Evolutionary conservation across 768 basidiomycete species (phyloP), one percentile per base, ranked within the genome.

Genomic region (Hebeloma cylindrosporum): DNA sequence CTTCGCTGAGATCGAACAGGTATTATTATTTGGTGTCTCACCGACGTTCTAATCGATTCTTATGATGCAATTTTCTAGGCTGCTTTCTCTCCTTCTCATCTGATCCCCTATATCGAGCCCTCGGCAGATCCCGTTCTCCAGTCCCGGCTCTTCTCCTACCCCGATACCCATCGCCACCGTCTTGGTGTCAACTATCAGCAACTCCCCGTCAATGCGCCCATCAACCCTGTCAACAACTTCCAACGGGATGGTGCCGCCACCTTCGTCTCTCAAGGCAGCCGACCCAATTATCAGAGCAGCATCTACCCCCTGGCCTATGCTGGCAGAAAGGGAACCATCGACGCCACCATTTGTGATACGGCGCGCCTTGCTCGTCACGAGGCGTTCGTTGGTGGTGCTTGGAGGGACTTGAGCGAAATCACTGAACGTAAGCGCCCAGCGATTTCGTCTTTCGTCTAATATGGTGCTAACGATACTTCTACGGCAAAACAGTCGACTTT

Each of bases 1-100:
- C 78, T 96, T 96, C 47, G 84, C 92, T 39, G 94, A 97, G 71
- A 84, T 93, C 34, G 94, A 98, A 66, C 93, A 97, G 72, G 86
- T 88, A 26, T 53, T 74, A 49, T 23, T 30, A 60, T 54, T 51
- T 26, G 28, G 38, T 28, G 18, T 18, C 13, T 11, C 16, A n/a
- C 10, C 10, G 4, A 22, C 17, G 14, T 38, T 20, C 17, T n/a
- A 52, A 51, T 65, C 61, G 28, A 52, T 37, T 20, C 31, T 34
- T n/a, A 7, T 40, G 17, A 45, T 35, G 7, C n/a, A 40, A 44
- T 56, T 48, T 47, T 27, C 23, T 47, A 85, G 78, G 73, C 69
- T 47, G 93, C 93, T 2, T 94, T 91, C 75, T 80, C 91, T 14
- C 94, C 94, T 0, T 87, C 90, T 0, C 94, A 97, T 66, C 69